phyloP scores from a whole-genome alignment of 495 filamentous ascomycete species.

The Amniculicola lignicola region DNA sequence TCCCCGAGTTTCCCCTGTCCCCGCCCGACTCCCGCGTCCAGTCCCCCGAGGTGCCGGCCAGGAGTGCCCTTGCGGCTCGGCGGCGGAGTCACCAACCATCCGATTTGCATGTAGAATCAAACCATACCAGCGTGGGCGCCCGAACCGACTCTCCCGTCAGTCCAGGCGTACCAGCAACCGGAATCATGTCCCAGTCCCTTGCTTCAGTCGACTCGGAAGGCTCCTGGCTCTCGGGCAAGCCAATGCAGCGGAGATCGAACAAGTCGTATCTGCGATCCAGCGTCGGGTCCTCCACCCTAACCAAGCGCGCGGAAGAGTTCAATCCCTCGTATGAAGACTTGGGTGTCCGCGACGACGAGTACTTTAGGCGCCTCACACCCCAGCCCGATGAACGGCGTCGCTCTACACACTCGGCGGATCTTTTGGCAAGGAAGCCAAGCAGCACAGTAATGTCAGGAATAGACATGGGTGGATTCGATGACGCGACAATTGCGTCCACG shows the following conservation, averaged over 20 bases:
- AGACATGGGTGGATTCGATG: slow-evolving; percentile 36
- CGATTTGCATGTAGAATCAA: slow-evolving; percentile 8
- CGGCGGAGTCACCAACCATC: slow-evolving; percentile 20
- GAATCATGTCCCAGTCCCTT: slow-evolving; percentile 65
- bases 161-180: slow-evolving; percentile 32
- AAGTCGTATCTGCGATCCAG: slow-evolving; percentile 36
- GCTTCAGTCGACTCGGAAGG: slow-evolving; percentile 88
- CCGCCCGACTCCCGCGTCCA: slow-evolving; percentile 78
- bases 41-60: slow-evolving; percentile 55
- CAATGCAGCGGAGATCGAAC: slow-evolving; percentile 53
- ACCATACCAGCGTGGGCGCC: slow-evolving; percentile 2
- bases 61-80: slow-evolving; percentile 20
- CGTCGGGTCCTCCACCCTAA: slow-evolving; percentile 17
- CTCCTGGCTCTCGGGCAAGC: slow-evolving; percentile 82
- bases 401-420: slow-evolving; percentile 27
- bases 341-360: slow-evolving; percentile 63
- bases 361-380: slow-evolving; percentile 56
- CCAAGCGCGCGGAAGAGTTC: slow-evolving; percentile 41
- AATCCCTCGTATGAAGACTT: slow-evolving; percentile 56
- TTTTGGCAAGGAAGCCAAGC: slow-evolving; percentile 36
- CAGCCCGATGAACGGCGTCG: slow-evolving; percentile 38
- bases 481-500: slow-evolving; percentile 37
- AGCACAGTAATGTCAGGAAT: slow-evolving; percentile 44
- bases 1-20: slow-evolving; percentile 78
- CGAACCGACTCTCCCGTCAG: slow-evolving; percentile 41